Conservation (phyloP, 768 basidiomycete species). For the Lentinula sp. region DNA sequence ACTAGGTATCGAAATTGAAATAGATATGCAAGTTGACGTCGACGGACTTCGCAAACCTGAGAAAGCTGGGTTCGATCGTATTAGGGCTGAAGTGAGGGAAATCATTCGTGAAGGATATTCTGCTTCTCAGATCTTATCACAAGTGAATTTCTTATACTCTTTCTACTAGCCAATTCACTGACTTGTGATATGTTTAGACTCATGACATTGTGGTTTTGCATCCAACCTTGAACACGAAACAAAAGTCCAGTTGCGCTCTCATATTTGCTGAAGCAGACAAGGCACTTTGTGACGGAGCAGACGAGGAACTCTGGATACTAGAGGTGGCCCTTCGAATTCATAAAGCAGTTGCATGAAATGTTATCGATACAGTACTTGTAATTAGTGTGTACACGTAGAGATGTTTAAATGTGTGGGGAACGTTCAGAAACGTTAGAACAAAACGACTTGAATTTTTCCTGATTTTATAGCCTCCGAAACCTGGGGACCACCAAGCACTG, state of each 20-base stretch:
- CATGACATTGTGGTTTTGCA: slow-evolving; percentile 88
- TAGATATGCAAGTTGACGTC: slow-evolving; percentile 44
- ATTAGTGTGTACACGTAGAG: slow-evolving; percentile 11
- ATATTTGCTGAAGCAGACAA: slow-evolving; percentile 95
- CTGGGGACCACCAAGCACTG: slow-evolving; percentile 56
- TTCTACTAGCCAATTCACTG: slow-evolving; percentile 11
- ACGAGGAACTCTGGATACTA: slow-evolving; percentile 93
- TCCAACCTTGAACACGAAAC: slow-evolving; percentile 69
- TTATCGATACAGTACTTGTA: slow-evolving; percentile 12
- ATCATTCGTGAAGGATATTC: slow-evolving; percentile 89
- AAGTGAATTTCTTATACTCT: slow-evolving; percentile 45
- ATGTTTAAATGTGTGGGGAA: slow-evolving; percentile 7
- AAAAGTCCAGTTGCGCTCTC: slow-evolving; percentile 77
- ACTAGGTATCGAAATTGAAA: slow-evolving; percentile 64
- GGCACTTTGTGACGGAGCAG: slow-evolving; percentile 90
- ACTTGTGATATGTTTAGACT: slow-evolving; percentile 43
- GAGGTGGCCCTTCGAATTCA: slow-evolving; percentile 80
- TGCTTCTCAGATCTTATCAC: slow-evolving; percentile 80
- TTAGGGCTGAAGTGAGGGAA: slow-evolving; percentile 67
- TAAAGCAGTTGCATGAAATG: slow-evolving; percentile 38
- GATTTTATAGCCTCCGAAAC: slow-evolving; percentile 58
- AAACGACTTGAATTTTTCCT: slow-evolving; percentile 74
- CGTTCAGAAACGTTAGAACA: slow-evolving; percentile 46
- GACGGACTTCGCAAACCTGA: slow-evolving; percentile 17
- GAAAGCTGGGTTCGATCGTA: slow-evolving; percentile 44